Evolutionary conservation across 352 stramenopile species (phyloP), one percentile per base, ranked within the genome.

Genomic region (Phytophthora multivora): DNA sequence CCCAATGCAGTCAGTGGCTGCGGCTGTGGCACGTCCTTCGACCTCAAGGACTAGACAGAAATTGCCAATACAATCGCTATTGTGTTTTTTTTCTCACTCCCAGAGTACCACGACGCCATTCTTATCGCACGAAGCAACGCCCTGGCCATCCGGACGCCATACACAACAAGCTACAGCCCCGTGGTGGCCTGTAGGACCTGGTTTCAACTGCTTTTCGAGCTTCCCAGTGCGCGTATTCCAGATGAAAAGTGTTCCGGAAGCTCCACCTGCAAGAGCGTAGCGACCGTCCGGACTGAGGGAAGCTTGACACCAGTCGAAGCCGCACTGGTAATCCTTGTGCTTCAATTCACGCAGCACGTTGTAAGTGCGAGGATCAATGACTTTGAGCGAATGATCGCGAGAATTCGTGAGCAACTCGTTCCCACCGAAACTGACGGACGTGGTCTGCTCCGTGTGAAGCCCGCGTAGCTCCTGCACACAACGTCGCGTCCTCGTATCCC

Each of bases 21-120:
- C 78, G 97, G 97, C 51, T 99, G 97, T 77, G 97, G 97, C 43
- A 96, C 77, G 41, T 98, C 93, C 23, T 99, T 99, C 82, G 97
- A 98, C 23, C 75, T 99, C 45, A 99, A 99, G 78, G 80, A 92
- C 47, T 96, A 79, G 13, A 36, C 6, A 69, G 4, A 7, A 18
- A 21, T 19, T 52, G 23, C 12, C 19, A 51, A 51, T 38, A 43
- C 7, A 48, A 42, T 52, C 10, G n/a, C 35, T 40, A n/a, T 40
- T 31, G 19, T 40, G 15, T 23, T 19, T 83, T 55, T 39, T 40
- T 36, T 23, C n/a, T 31, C 28, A 91, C 61, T 89, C 79, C 85
- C 83, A 95, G 25, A 95, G 68, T 50, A 91, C 79, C 13, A 95
- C 62, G 30, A 83, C 80, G 41, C 86, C 83, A 64, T 93, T 94